Percentiles rank a stretch among this genome's conserved stretches.
Conservation (phyloP, 2,329 filamentous ascomycete genomes). For the Ceratocystiopsis sp. region DNA sequence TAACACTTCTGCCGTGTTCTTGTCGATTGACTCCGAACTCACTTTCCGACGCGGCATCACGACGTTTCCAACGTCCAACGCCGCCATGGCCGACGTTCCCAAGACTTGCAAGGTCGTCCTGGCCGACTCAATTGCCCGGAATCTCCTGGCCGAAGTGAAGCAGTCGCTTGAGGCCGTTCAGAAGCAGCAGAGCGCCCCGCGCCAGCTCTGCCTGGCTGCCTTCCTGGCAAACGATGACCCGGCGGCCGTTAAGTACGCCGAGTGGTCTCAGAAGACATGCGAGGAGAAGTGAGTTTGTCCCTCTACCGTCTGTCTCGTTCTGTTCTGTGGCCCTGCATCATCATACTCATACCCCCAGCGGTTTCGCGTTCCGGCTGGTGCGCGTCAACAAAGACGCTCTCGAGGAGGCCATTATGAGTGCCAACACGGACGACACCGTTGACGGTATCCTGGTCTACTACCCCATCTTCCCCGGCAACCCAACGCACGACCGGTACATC, state of each 20-base stretch:
- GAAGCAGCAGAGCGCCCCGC: slow-evolving; percentile 26
- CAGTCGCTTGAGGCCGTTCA: slow-evolving; percentile 57
- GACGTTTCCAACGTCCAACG: background rate
- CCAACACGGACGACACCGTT: slow-evolving; percentile 61
- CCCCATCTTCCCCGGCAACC: slow-evolving; percentile 72
- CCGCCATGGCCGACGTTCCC: slow-evolving; percentile 27
- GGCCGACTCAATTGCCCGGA: slow-evolving; percentile 72
- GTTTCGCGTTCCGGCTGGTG: slow-evolving; percentile 76
- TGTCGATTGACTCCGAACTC: background rate
- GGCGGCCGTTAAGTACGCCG: slow-evolving; percentile 80
- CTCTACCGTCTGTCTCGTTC: background rate
- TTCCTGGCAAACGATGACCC: slow-evolving; percentile 88
- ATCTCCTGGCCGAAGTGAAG: slow-evolving; percentile 60
- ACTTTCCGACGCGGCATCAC: background rate
- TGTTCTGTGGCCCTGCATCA: background rate
- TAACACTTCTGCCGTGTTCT: too few species aligned
- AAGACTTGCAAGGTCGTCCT: slow-evolving; percentile 86
- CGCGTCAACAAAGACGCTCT: slow-evolving; percentile 73
- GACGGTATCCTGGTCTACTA: slow-evolving; percentile 97
- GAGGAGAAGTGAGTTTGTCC: slow-evolving; percentile 64
- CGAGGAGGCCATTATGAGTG: slow-evolving; percentile 72
- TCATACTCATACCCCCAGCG: slow-evolving; percentile 31
- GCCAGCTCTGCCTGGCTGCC: slow-evolving; percentile 62
- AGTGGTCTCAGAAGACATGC: slow-evolving; percentile 95
- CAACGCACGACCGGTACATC: slow-evolving; percentile 79